Evolutionary conservation across 768 basidiomycete species (phyloP), one percentile per base, ranked within the genome.

Genomic region (Gyrodon lividus): DNA sequence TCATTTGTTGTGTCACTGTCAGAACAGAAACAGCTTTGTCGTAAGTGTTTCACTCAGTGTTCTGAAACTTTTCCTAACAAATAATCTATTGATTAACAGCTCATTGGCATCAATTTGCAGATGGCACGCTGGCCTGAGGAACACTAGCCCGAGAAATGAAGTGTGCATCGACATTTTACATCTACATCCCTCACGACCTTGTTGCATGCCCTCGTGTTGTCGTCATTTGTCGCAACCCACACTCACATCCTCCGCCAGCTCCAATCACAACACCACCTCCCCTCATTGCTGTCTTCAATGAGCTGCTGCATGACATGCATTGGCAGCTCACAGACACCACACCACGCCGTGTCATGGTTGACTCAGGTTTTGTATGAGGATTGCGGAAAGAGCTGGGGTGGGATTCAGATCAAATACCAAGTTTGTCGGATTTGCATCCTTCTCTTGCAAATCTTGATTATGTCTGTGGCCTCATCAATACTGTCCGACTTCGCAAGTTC

Each of bases 241-340:
- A 59, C 42, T 48, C 51, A 10, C 55, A 59, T 39, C 10, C 47
- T 6, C 41, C 41, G 2, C 57, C 58, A 1, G 19, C 31, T 14
- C 51, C 41, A 4, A 23, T 43, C 6, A 57, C 56, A 17, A 24
- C 50, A 2, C 56, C 48, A 13, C 56, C 57, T 9, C 24, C 35
- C 0, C 31, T 59, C 16, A 31, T 52, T 0, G 45, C 52, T 17
- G 22, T 59, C 3, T 62, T 66, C 16, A 2, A 34, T 14, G 43
- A 47, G 2, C 19, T 66, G 12, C 37, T 67, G 6, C 35, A 45
- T 4, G 39, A 48, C 5, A 38, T 67, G 43, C 58, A 51, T 6
- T 67, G 66, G 66, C 56, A 57, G 46, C 61, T 67, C 0, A 63
- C 63, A 0, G 66, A 67, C 49, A 59, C 63, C n/a, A 67, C 66